A percentile compares a stretch with the other conserved stretches of the same genome.
Conservation (phyloP, 75 land plant genomes). For the Sequoia sempervirens region DNA sequence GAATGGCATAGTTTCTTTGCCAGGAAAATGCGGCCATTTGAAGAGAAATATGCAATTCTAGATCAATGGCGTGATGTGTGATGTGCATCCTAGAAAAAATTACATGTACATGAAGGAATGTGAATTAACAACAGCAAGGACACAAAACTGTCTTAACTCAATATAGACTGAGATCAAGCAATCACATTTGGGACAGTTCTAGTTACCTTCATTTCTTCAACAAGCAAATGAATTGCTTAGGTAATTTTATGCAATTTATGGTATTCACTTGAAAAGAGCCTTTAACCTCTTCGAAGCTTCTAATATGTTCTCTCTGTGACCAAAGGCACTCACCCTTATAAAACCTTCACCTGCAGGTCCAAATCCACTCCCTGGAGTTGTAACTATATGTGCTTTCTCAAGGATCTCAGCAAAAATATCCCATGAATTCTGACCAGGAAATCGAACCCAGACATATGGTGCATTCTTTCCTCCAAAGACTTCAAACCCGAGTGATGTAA, state of each 20-base stretch:
- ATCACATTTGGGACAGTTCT: background rate
- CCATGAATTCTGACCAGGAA: constrained; percentile 45
- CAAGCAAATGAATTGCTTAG: background rate
- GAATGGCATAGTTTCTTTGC: background rate
- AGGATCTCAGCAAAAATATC: constrained; percentile 48
- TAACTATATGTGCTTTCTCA: constrained; percentile 44
- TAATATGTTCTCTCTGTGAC: constrained; percentile 40
- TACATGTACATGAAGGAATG: background rate
- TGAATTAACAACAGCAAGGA: background rate
- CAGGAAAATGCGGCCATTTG: background rate
- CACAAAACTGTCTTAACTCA: background rate
- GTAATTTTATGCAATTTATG: background rate
- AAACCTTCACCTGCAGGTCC: constrained; percentile 58
- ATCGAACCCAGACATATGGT: constrained; percentile 51
- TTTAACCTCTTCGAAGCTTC: constrained; percentile 38
- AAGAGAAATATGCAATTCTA: background rate
- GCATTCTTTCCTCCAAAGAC: constrained; percentile 47
- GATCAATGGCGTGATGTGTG: background rate
- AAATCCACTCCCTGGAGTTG: constrained; percentile 53
- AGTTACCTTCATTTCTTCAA: background rate
- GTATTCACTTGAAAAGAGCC: constrained; percentile 11
- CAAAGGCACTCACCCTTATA: constrained; percentile 45
- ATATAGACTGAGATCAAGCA: background rate
- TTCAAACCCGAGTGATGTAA: constrained; percentile 35
- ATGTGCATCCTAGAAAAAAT: background rate